Percentiles rank a stretch among this genome's conserved stretches.
phyloP scores from a whole-genome alignment of 176 grass and related monocot species.

The Cenchrus fungigraminus region DNA sequence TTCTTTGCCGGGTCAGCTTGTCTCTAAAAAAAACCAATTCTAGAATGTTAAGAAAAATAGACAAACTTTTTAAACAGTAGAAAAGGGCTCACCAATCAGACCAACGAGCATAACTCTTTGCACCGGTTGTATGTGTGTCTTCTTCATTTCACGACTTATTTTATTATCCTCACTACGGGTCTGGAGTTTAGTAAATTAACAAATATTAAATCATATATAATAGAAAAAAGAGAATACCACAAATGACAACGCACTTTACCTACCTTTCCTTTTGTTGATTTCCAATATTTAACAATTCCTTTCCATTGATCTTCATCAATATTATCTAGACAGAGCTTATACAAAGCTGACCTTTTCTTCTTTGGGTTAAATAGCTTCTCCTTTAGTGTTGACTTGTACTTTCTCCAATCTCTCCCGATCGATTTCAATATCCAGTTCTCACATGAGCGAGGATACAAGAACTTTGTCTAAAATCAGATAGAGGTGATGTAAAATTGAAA shows the following conservation, averaged over 20 bases:
- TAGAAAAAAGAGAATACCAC: not conserved
- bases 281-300: not conserved
- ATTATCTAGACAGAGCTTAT: not conserved
- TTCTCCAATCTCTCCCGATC: slow-evolving; percentile 18
- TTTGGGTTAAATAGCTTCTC: not conserved
- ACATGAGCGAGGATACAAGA: not conserved
- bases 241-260: not conserved
- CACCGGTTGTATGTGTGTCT: slow-evolving; percentile 33
- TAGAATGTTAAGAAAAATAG: not conserved
- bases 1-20: slow-evolving; percentile 31
- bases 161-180: slow-evolving; percentile 20
- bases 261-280: not conserved
- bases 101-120: slow-evolving; percentile 42
- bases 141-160: not conserved
- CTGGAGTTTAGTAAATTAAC: not conserved
- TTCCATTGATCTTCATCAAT: not conserved
- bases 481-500: not conserved
- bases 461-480: slow-evolving; percentile 9
- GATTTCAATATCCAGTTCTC: slow-evolving; percentile 24
- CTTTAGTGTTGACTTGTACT: slow-evolving; percentile 2
- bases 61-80: not conserved
- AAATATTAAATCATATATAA: not conserved
- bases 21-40: slow-evolving; percentile 16
- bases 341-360: not conserved
- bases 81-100: not conserved